Evolutionary conservation across 148 eudicot species (phyloP).

Genomic region (Suaeda aralocaspica): DNA sequence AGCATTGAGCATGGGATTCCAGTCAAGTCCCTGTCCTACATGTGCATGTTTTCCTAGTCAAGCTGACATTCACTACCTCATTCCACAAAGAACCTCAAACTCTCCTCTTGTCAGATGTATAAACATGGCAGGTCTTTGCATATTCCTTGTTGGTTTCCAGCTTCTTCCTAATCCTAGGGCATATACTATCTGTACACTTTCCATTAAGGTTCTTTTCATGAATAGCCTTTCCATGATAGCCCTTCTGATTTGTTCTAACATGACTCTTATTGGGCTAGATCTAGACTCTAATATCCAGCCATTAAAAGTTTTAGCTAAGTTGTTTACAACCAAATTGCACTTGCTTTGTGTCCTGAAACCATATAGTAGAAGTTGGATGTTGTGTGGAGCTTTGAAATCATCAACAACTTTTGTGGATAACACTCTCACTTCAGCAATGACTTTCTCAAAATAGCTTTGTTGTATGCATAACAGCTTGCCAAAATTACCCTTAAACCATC

Average conservation of each 20-base stretch:
- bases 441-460: neutral
- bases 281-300: neutral
- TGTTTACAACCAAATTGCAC: neutral
- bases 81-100: neutral
- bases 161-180: neutral
- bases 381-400: neutral
- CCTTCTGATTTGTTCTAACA: neutral
- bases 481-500: neutral
- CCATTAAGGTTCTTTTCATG: neutral
- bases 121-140: neutral
- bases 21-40: too few relatives aligned
- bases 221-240: neutral
- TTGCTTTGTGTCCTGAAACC: neutral
- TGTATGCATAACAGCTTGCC: neutral
- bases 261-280: neutral
- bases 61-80: neutral
- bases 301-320: neutral
- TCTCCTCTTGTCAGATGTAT: neutral
- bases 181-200: neutral
- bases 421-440: neutral
- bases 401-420: neutral
- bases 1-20: neutral
- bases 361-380: neutral
- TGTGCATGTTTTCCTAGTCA: neutral
- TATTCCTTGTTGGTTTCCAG: neutral